These are phyloP conservation scores for Cucurbitaria berberidis DNA, from an alignment of 2,329 filamentous ascomycete species.

Conservation along the genomic window DNA sequence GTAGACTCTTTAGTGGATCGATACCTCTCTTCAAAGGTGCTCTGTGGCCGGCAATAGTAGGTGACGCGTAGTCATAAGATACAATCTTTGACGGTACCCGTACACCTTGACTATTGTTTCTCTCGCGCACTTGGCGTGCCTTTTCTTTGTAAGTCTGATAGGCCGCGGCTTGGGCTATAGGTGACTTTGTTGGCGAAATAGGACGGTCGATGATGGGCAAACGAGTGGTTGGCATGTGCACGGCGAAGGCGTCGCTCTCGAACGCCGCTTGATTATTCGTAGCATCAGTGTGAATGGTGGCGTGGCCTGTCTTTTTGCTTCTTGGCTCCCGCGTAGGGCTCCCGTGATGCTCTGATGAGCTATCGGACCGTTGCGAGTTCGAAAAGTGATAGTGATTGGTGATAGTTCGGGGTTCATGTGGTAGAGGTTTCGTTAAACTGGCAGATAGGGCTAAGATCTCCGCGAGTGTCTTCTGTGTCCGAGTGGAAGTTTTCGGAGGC, in stretches of 20 bases:
- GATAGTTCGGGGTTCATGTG: constrained; percentile 2
- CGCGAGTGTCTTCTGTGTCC: constrained; percentile 21
- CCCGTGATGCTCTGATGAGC: neutral
- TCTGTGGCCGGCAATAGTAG: neutral
- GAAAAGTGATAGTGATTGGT: neutral
- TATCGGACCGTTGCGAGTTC: neutral
- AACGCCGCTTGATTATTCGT: constrained; percentile 34
- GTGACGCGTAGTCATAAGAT: constrained; percentile 37
- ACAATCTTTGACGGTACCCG: constrained; percentile 31
- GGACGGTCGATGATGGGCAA: constrained; percentile 34
- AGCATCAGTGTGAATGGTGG: constrained; percentile 37
- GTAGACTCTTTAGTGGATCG: constrained; percentile 15
- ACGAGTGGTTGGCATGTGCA: constrained; percentile 43
- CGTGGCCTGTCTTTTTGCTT: constrained; percentile 33
- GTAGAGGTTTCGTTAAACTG: constrained; percentile 12
- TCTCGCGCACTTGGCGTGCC: constrained; percentile 29
- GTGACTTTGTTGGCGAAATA: constrained; percentile 19
- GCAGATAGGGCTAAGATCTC: constrained; percentile 17
- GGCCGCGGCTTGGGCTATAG: constrained; percentile 35
- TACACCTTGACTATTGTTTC: constrained; percentile 32
- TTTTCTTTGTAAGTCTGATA: constrained; percentile 39
- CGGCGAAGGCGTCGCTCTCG: constrained; percentile 43
- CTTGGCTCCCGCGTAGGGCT: constrained; percentile 15
- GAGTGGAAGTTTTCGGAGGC: constrained; percentile 9
- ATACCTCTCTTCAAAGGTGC: constrained; percentile 6